phyloP scores from a whole-genome alignment of 148 eudicot genomes.

The Vaccinium darrowii region DNA sequence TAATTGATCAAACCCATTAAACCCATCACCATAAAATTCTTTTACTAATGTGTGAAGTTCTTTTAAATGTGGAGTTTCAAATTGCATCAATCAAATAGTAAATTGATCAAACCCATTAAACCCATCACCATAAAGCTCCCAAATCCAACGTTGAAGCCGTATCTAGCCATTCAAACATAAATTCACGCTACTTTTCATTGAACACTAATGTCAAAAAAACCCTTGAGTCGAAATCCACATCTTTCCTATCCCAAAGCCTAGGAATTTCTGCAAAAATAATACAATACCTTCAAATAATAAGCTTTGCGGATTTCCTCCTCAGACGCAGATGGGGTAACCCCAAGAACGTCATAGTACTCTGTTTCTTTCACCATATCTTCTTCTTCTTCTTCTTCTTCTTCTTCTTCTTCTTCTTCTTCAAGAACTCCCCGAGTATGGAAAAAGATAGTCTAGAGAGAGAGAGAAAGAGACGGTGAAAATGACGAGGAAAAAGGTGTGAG shows the following conservation, averaged over 20 bases:
- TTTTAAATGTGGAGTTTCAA: too few species aligned
- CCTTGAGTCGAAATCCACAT: neutral
- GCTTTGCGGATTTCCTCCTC: constrained; percentile 90
- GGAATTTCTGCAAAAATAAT: neutral
- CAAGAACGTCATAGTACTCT: constrained; percentile 82
- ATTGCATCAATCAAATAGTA: neutral
- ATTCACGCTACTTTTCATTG: neutral
- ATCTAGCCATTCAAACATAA: neutral
- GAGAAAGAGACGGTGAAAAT: neutral
- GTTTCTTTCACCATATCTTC: constrained; percentile 70
- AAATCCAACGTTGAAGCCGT: neutral
- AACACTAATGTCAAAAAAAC: neutral
- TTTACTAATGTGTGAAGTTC: too few species aligned
- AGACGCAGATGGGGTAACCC: constrained; percentile 62
- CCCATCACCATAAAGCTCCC: neutral
- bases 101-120: neutral
- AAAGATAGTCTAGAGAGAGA: constrained; percentile 2
- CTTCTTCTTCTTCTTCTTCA: constrained; percentile 15
- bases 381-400: constrained; percentile 20
- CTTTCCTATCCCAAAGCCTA: neutral
- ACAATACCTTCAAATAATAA: constrained; percentile 74
- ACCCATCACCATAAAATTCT: too few species aligned
- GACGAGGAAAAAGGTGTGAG: neutral
- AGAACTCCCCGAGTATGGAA: neutral
- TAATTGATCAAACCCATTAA: too few species aligned